phyloP scores from a whole-genome alignment of 176 grass and related monocot genomes.

The Eragrostis curvula region DNA sequence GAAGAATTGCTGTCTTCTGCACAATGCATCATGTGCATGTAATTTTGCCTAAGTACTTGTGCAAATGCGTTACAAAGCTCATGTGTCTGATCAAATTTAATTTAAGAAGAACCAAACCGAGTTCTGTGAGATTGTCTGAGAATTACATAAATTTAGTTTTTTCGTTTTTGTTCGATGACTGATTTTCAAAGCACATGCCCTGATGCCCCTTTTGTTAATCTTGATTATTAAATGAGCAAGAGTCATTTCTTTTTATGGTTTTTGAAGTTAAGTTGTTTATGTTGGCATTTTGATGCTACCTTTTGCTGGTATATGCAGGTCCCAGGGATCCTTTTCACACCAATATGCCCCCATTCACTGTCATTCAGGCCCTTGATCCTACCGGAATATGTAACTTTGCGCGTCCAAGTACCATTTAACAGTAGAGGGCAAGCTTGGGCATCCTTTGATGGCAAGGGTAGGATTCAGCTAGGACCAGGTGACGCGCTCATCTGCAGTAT shows the following conservation, averaged over 20 bases:
- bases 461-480: constrained; percentile 62
- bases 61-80: not conserved
- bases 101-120: constrained; percentile 15
- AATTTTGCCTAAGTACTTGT: not conserved
- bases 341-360: constrained; percentile 92
- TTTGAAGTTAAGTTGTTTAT: constrained; percentile 2
- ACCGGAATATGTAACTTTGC: constrained; percentile 86
- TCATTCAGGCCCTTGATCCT: constrained; percentile 91
- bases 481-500: constrained; percentile 97
- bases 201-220: not conserved
- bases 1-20: not conserved
- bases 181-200: not conserved
- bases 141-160: not conserved
- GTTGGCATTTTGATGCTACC: constrained; percentile 8
- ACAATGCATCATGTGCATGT: not conserved
- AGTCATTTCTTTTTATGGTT: not conserved
- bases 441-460: constrained; percentile 94
- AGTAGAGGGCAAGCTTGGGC: constrained; percentile 91
- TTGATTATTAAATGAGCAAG: not conserved
- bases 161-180: not conserved
- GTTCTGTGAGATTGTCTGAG: constrained; percentile 9
- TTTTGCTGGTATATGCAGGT: constrained; percentile 56
- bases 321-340: constrained; percentile 93
- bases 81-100: constrained; percentile 17
- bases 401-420: constrained; percentile 82